phyloP scores from a whole-genome alignment of 1,284 basidiomycete species.

The Exobasidium rhododendri region DNA sequence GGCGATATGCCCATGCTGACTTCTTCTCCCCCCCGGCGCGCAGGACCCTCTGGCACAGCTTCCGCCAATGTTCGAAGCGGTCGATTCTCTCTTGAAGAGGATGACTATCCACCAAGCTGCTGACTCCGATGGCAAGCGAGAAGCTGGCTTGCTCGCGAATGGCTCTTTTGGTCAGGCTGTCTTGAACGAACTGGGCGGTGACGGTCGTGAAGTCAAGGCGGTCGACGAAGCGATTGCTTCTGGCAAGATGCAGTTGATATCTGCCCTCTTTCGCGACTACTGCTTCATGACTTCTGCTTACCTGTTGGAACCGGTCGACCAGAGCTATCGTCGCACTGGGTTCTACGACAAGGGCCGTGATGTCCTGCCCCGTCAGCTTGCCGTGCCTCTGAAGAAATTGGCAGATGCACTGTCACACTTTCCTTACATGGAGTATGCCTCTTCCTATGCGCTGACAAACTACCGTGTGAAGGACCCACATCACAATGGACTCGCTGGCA shows the following conservation, averaged over 20 bases:
- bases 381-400: constrained; percentile 41
- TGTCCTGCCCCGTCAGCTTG: constrained; percentile 33
- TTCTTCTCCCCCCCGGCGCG: constrained; percentile 28
- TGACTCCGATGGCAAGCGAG: constrained; percentile 28
- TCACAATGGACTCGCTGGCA: constrained; percentile 30
- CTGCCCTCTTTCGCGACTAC: constrained; percentile 51
- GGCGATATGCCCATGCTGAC: too few relatives aligned
- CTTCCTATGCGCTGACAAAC: constrained; percentile 43
- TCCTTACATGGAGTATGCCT: not conserved
- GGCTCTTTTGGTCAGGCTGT: constrained; percentile 48
- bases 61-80: constrained; percentile 29
- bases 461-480: constrained; percentile 26
- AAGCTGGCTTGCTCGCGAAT: constrained; percentile 37
- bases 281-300: constrained; percentile 50
- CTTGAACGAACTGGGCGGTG: constrained; percentile 30
- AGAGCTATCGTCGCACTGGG: constrained; percentile 36
- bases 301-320: constrained; percentile 47
- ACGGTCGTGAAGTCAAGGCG: constrained; percentile 25
- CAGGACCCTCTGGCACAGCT: constrained; percentile 39
- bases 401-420: constrained; percentile 34
- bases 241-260: constrained; percentile 34
- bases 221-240: constrained; percentile 30
- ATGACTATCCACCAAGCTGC: constrained; percentile 50
- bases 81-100: constrained; percentile 39
- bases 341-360: constrained; percentile 36